Base-by-base conservation (phyloP, 2,329 filamentous ascomycete species). In the Phaeophleospora eucalypticola region DNA sequence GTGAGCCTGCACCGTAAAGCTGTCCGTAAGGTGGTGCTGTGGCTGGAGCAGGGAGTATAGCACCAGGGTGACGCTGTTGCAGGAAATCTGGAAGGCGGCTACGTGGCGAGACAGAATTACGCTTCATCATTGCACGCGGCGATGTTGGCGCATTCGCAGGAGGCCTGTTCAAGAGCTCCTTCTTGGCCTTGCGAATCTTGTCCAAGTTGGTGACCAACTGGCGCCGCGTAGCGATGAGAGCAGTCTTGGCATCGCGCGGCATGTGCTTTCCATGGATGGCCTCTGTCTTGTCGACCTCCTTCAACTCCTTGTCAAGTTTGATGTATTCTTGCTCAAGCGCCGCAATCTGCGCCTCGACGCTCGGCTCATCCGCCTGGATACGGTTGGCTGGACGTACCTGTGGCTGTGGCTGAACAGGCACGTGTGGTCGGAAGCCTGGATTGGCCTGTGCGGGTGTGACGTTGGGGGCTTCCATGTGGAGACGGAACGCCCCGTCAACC, bases 391-490 rank as follows among this genome's bases (percentile, higher is more conserved):
- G 37, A 15, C 36, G 16, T 16, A 37, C 18, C 14, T 34, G 24
- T n/a, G 18, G 45, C 32, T 34, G 46, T 36, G 24, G 24, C 12
- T 29, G 24, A 6, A 12, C 6, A 6, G 24, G 7, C 6, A 12
- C 24, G 24, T 29, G 6, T n/a, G n/a, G n/a, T 29, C 24, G 6
- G 24, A 29, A 29, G 12, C n/a, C n/a, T 7, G 40, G 15, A n/a
- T 27, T 40, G 10, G 15, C 17, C 17, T 27, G 43, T 7, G 54
- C 55, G 37, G 61, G 56, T 41, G 58, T 63, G 50, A 68, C 52
- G 43, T 69, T 69, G 4, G 66, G 64, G 14, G 66, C 65, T 12
- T 61, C 57, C 41, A 66, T 64, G 55, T 65, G 63, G 9, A 68
- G 60, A 29, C 58, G 60, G 24, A 64, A 58, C 17, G 58, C 57